Evolutionary conservation across 371 early-diverging fungal genomes (phyloP).

Genomic region (Sporodiniella umbellata): DNA sequence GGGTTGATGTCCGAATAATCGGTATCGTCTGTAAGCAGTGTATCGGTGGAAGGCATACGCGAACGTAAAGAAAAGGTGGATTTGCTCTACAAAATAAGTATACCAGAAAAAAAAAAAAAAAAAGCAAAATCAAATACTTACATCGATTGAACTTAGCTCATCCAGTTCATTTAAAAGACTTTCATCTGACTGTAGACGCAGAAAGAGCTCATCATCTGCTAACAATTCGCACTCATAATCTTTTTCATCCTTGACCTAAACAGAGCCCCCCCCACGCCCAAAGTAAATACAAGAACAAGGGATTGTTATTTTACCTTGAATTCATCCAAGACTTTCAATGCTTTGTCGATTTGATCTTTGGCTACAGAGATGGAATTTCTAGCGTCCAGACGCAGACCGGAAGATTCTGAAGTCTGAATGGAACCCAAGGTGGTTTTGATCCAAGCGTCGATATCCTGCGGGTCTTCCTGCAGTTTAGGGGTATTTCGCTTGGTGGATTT

Average conservation of each 20-base stretch:
- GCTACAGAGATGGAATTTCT: slow-evolving; percentile 51
- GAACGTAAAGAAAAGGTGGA: slow-evolving; percentile 5
- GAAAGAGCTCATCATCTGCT: slow-evolving; percentile 22
- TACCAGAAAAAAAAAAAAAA: too few species aligned
- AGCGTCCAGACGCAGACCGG: slow-evolving; percentile 25
- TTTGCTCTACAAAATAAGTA: background rate
- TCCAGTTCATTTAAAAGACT: slow-evolving; percentile 18
- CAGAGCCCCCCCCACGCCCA: too few species aligned
- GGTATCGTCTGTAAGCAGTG: slow-evolving; percentile 7
- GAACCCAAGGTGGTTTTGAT: slow-evolving; percentile 18
- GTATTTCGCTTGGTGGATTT: slow-evolving; percentile 19
- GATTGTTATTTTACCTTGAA: background rate
- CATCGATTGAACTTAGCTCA: slow-evolving; percentile 1
- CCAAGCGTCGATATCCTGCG: slow-evolving; percentile 19
- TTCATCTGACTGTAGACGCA: slow-evolving; percentile 20
- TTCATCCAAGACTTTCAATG: slow-evolving; percentile 20
- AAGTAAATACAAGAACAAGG: background rate
- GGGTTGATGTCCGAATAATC: slow-evolving; percentile 21
- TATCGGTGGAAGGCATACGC: slow-evolving; percentile 13
- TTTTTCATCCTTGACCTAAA: slow-evolving; percentile 13
- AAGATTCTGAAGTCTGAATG: slow-evolving; percentile 15
- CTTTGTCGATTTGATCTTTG: slow-evolving; percentile 54
- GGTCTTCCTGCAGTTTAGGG: slow-evolving; percentile 1
- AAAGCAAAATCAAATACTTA: background rate
- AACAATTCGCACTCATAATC: slow-evolving; percentile 20